Evolutionary conservation across 805 yeast species (phyloP).

Genomic region (Metschnikowia continentalis): DNA sequence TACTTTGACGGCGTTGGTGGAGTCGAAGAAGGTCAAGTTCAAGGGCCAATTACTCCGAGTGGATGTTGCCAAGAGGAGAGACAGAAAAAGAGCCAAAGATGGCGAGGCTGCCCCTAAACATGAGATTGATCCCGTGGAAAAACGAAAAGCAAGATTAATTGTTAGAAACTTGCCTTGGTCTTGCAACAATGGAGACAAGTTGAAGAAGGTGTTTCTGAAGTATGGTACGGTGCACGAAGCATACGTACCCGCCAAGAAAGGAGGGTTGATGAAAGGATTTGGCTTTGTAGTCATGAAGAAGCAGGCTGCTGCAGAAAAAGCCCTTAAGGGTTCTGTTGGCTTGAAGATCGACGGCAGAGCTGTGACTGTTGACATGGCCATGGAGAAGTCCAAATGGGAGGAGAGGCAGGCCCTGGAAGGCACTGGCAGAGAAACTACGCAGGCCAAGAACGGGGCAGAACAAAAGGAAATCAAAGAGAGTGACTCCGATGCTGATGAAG

Average conservation of each 20-base stretch:
- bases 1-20: conserved; percentile 66
- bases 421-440: conserved; percentile 21
- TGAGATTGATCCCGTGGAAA: conserved; percentile 45
- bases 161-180: conserved; percentile 96
- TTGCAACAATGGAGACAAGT: conserved; percentile 67
- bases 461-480: conserved; percentile 33
- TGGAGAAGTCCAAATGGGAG: conserved; percentile 85
- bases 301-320: conserved; percentile 69
- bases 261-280: conserved; percentile 90
- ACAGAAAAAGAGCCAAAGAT: conserved; percentile 45
- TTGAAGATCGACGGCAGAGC: conserved; percentile 82
- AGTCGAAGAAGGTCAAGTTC: conserved; percentile 62
- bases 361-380: conserved; percentile 91
- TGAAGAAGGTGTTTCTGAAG: conserved; percentile 64
- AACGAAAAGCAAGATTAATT: conserved; percentile 81
- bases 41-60: conserved; percentile 64
- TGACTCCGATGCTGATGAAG: conserved; percentile 33
- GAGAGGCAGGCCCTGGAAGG: conserved; percentile 30
- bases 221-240: conserved; percentile 89
- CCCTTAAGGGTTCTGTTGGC: conserved; percentile 70
- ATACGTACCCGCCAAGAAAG: conserved; percentile 79
- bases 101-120: conserved; percentile 18
- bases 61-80: conserved; percentile 91
- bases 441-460: conserved; percentile 36
- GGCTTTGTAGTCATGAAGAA: conserved; percentile 91